Percentiles rank a stretch among this genome's conserved stretches.
Conservation (phyloP, 306 rosid genomes). For the Vicia sativa region DNA sequence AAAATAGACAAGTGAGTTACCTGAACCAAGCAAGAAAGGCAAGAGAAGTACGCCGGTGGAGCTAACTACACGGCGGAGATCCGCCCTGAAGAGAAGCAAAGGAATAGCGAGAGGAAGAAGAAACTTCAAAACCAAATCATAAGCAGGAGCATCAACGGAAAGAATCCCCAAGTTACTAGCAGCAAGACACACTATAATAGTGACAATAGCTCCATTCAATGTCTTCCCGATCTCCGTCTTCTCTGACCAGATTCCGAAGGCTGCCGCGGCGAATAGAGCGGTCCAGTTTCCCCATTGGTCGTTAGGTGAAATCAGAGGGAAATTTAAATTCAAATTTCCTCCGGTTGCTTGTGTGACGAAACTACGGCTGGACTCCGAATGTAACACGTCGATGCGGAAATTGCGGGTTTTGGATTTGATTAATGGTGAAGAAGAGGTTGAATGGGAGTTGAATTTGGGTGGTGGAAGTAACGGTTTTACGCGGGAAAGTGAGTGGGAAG, state of each 20-base stretch:
- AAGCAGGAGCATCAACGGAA: slow-evolving; percentile 57
- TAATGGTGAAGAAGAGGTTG: neutral
- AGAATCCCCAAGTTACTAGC: slow-evolving; percentile 72
- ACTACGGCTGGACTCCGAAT: neutral
- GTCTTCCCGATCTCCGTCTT: slow-evolving; percentile 56
- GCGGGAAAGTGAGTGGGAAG: slow-evolving; percentile 16
- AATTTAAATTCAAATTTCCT: slow-evolving; percentile 46
- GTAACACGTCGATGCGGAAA: neutral
- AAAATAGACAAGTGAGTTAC: slow-evolving; percentile 33
- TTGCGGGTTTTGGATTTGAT: slow-evolving; percentile 8
- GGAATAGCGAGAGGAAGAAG: slow-evolving; percentile 72
- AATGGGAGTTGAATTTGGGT: neutral
- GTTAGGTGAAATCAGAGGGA: slow-evolving; percentile 62
- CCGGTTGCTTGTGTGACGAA: neutral
- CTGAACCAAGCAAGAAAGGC: slow-evolving; percentile 80
- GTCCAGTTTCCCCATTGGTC: slow-evolving; percentile 84
- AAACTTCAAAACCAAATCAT: slow-evolving; percentile 55
- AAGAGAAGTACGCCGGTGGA: slow-evolving; percentile 74
- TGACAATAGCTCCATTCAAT: slow-evolving; percentile 68
- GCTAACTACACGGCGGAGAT: slow-evolving; percentile 68
- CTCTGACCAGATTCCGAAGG: slow-evolving; percentile 69
- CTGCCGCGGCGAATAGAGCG: slow-evolving; percentile 62
- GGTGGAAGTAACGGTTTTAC: neutral
- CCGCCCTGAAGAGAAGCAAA: slow-evolving; percentile 70
- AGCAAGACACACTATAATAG: slow-evolving; percentile 68